Base-by-base conservation (phyloP, 2,329 filamentous ascomycete species). In the Fusarium ramigenum region DNA sequence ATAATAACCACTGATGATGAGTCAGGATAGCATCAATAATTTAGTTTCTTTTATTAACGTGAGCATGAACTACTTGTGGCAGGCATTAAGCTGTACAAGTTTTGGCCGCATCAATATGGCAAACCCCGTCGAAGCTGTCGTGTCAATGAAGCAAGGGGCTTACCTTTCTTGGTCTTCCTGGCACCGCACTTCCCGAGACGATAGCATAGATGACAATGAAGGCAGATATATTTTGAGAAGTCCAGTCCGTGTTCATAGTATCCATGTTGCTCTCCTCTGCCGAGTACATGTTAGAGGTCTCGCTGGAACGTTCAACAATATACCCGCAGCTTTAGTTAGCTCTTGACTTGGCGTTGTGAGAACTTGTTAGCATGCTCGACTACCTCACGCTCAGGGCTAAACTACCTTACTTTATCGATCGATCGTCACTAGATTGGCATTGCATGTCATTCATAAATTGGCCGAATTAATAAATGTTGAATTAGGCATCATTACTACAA, bases 151-250 rank as follows among this genome's bases (percentile, higher is more conserved):
- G n/a, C 16, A n/a, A 54, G 90, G 75, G 67, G 86, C 82, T 84
- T 70, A 61, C 79, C 79, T 40, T 81, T 74, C 73, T 76, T 75
- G n/a, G 53, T 79, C 79, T 82, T 83, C 52, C 69, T 60, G 34
- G 32, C 68, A 32, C 79, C 79, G 36, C 82, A 81, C 76, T 83
- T 91, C 83, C 90, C 84, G 56, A 92, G 57, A 9, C 60, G 57
- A 73, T 73, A 32, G 36, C 44, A 19, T 69, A 52, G 19, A 72
- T 72, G 83, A 49, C 87, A 79, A 96, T 90, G 79, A 92, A 91
- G 32, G 87, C 87, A 18, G 79, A 87, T 74, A 90, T 90, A 80
- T 94, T 92, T 91, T 93, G 93, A 74, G 85, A 88, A 70, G 87
- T 87, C 85, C 92, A 91, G 77, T n/a, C 86, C 83, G 87, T 89